phyloP scores from a whole-genome alignment of 139 green algal species.

The Tetradesmus lagerheimii region DNA sequence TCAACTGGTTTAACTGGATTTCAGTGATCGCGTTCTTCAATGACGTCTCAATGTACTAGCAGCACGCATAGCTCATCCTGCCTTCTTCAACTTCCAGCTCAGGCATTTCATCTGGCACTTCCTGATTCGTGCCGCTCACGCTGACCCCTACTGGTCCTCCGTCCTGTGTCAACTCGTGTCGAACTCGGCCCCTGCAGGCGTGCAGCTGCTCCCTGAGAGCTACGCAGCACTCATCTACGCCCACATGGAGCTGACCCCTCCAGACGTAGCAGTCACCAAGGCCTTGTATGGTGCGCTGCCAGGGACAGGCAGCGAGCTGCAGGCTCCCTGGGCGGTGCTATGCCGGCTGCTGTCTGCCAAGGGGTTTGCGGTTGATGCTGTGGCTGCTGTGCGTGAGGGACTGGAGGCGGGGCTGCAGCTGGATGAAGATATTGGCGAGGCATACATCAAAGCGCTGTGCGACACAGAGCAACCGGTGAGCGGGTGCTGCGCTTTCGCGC shows the following conservation, averaged over 20 bases:
- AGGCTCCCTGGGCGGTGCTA: conserved; percentile 34
- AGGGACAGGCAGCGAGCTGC: conserved; percentile 26
- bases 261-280: conserved; percentile 12
- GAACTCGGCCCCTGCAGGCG: background rate
- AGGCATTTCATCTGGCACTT: background rate
- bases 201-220: conserved; percentile 38
- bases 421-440: conserved; percentile 27
- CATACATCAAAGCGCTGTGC: conserved; percentile 34
- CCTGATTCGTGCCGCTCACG: no score
- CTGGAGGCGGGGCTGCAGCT: conserved; percentile 4
- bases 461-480: conserved; percentile 29
- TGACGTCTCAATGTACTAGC: background rate
- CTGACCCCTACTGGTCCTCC: background rate
- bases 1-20: no score
- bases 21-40: no score
- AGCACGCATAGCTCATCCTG: background rate
- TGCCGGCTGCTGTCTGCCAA: conserved; percentile 38
- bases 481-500: no score
- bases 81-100: no score
- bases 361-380: conserved; percentile 28
- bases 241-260: conserved; percentile 4
- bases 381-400: conserved; percentile 16
- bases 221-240: conserved; percentile 40
- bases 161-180: background rate
- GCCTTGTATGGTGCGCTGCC: conserved; percentile 24